A percentile compares a stretch with the other conserved stretches of the same genome.
Evolutionary conservation across 495 filamentous ascomycete genomes (phyloP).

Genomic region (Penicillium cinerascens): DNA sequence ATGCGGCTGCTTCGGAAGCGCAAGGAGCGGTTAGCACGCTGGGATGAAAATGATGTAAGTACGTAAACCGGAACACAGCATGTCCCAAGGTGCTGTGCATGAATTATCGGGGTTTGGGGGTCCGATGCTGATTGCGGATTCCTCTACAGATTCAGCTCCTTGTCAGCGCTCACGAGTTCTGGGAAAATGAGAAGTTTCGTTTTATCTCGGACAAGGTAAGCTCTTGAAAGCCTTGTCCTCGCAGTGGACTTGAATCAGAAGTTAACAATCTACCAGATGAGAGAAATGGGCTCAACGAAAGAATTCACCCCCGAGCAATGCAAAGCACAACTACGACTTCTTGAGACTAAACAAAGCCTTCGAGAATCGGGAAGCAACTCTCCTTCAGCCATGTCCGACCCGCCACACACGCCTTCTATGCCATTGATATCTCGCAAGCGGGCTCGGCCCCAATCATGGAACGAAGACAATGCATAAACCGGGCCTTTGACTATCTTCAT

Average conservation of each 20-base stretch:
- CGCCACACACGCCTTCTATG: conserved; percentile 13
- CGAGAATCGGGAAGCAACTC: conserved; percentile 16
- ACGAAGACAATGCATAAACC: not conserved
- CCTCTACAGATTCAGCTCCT: conserved; percentile 41
- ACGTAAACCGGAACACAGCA: conserved; percentile 22
- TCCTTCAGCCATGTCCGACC: conserved; percentile 28
- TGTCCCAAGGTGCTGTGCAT: no score
- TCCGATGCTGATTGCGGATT: conserved; percentile 2
- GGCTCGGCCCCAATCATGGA: conserved; percentile 5
- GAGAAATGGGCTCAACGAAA: conserved; percentile 34
- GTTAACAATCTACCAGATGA: conserved; percentile 24
- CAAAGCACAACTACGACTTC: conserved; percentile 31
- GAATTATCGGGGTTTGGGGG: not conserved
- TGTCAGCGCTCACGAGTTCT: conserved; percentile 44
- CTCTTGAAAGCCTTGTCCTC: not conserved
- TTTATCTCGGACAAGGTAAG: conserved; percentile 51
- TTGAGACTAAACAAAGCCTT: conserved; percentile 23
- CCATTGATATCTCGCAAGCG: conserved; percentile 19
- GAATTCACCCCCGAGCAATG: conserved; percentile 37
- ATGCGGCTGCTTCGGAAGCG: conserved; percentile 68
- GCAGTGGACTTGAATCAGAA: not conserved
- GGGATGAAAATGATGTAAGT: conserved; percentile 67
- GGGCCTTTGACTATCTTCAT: not conserved
- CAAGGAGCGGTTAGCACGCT: conserved; percentile 56
- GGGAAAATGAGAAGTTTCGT: conserved; percentile 49